A percentile compares a stretch with the other conserved stretches of the same genome.
These are phyloP conservation scores for Coniella lustricola DNA, from an alignment of 2,329 filamentous ascomycete genomes.

Conservation along the genomic window DNA sequence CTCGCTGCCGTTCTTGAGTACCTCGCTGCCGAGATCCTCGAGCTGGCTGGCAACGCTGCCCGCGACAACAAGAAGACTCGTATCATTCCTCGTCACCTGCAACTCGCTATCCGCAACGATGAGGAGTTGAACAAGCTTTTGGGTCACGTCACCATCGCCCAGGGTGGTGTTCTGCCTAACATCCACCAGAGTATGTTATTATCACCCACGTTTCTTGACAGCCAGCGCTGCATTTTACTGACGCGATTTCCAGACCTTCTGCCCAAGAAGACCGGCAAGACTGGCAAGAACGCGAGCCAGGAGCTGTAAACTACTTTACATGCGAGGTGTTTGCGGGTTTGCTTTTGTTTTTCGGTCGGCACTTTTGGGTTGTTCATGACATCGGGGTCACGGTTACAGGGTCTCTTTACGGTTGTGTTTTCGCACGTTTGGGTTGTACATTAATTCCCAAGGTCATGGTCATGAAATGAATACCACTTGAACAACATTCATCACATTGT, in stretches of 20 bases:
- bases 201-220: not conserved
- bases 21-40: constrained; percentile 96
- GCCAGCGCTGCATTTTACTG: constrained; percentile 15
- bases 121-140: constrained; percentile 99
- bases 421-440: constrained; percentile 62
- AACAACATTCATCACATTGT: constrained; percentile 25
- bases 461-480: constrained; percentile 53
- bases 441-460: constrained; percentile 62
- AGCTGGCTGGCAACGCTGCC: constrained; percentile 96
- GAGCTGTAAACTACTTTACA: constrained; percentile 64
- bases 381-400: constrained; percentile 70
- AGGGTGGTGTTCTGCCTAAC: constrained; percentile 94
- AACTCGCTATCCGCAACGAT: constrained; percentile 98
- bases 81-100: constrained; percentile 98
- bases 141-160: constrained; percentile 92
- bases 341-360: constrained; percentile 55
- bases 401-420: constrained; percentile 54
- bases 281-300: constrained; percentile 85
- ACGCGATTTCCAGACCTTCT: constrained; percentile 67
- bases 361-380: constrained; percentile 70
- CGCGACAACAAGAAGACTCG: constrained; percentile 99
- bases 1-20: constrained; percentile 97
- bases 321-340: constrained; percentile 31
- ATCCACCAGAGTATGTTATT: constrained; percentile 83
- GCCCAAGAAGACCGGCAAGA: constrained; percentile 98